phyloP scores from a whole-genome alignment of 2,329 filamentous ascomycete genomes.

The Phyllosticta citrichinensis region DNA sequence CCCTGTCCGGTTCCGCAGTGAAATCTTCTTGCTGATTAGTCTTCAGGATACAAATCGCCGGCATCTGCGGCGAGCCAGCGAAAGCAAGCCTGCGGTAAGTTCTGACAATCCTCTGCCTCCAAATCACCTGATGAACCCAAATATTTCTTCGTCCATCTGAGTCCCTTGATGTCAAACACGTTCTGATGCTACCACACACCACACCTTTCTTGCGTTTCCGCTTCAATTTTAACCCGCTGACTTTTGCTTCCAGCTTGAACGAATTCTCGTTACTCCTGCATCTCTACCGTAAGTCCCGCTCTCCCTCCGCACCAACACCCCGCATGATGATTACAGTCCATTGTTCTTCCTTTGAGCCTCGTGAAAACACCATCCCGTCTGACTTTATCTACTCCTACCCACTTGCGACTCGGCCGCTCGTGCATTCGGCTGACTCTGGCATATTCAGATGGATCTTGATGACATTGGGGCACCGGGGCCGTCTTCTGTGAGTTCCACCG shows the following conservation, averaged over 20 bases:
- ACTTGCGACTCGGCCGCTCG: not conserved
- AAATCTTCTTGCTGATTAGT: not conserved
- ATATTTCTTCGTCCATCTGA: too few relatives aligned
- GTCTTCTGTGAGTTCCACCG: not conserved
- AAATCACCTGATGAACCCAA: too few relatives aligned
- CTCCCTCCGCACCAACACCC: not conserved
- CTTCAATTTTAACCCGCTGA: not conserved
- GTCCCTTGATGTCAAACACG: too few relatives aligned
- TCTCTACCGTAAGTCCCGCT: not conserved
- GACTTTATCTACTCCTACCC: not conserved
- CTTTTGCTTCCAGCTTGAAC: not conserved
- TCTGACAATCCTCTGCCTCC: too few relatives aligned
- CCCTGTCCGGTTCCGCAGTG: not conserved
- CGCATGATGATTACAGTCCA: not conserved
- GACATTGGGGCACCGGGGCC: too few relatives aligned
- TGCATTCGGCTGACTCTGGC: not conserved
- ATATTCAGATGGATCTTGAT: not conserved
- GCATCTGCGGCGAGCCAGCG: too few relatives aligned
- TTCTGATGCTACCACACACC: too few relatives aligned
- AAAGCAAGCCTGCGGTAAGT: too few relatives aligned
- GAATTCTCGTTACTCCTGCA: too few relatives aligned
- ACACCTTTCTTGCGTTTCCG: too few relatives aligned
- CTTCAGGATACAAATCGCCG: not conserved
- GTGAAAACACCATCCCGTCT: not conserved
- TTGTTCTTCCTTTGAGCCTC: not conserved